Conservation (phyloP, 176 grass and related monocot species). For the Phragmites australis region DNA sequence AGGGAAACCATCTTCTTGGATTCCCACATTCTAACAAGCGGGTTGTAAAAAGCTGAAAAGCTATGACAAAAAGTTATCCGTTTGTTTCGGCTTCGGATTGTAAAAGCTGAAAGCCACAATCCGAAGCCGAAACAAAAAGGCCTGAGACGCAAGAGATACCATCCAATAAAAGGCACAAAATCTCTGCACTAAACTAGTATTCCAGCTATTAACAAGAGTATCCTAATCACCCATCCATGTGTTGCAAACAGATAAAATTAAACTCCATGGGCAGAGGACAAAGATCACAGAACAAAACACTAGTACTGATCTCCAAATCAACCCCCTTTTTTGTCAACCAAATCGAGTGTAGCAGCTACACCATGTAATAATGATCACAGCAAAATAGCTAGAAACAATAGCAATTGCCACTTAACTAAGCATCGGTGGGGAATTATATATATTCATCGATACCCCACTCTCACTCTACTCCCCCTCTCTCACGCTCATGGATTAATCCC, state of each 20-base stretch:
- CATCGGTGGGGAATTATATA: constrained; percentile 20
- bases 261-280: background rate
- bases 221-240: constrained; percentile 16
- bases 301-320: constrained; percentile 27
- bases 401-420: constrained; percentile 34
- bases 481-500: background rate
- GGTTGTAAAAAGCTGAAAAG: too few relatives aligned
- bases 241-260: background rate
- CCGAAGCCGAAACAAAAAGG: background rate
- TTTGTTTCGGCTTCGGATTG: too few relatives aligned
- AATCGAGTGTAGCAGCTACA: constrained; percentile 39
- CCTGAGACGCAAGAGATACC: background rate
- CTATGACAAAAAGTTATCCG: too few relatives aligned
- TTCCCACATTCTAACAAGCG: too few relatives aligned
- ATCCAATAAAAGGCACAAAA: constrained; percentile 6
- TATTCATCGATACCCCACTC: constrained; percentile 24
- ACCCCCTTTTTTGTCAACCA: background rate
- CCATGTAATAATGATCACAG: constrained; percentile 41
- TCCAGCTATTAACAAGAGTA: background rate
- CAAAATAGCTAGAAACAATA: constrained; percentile 49
- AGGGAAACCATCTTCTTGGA: too few relatives aligned
- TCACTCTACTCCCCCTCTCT: background rate
- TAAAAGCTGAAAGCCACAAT: too few relatives aligned
- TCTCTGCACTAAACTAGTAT: background rate
- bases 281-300: background rate